Conservation (phyloP, 495 filamentous ascomycete species). For the Trichoderma erinaceum region DNA sequence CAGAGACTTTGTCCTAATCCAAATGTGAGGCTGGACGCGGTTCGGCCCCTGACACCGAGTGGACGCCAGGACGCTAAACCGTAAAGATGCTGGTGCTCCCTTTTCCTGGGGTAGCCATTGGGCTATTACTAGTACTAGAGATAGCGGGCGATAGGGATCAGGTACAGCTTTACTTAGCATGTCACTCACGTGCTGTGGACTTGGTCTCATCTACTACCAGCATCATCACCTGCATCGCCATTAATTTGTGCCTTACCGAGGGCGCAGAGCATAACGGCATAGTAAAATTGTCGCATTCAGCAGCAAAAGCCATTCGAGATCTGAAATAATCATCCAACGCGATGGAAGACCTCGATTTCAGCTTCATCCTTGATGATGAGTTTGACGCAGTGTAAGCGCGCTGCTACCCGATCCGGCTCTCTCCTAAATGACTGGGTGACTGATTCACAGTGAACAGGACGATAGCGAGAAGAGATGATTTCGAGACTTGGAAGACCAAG, state of each 20-base stretch:
- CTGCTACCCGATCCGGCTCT: background rate
- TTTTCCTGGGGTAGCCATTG: background rate
- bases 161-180: background rate
- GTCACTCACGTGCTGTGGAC: background rate
- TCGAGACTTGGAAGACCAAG: constrained; percentile 19
- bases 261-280: background rate
- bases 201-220: background rate
- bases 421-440: background rate
- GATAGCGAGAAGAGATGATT: background rate
- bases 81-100: background rate
- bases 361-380: constrained; percentile 38
- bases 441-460: background rate
- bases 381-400: constrained; percentile 42
- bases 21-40: too few relatives aligned
- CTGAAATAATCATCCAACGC: background rate
- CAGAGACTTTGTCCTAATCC: too few relatives aligned
- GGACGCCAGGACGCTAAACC: too few relatives aligned
- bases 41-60: too few relatives aligned
- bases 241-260: too few relatives aligned
- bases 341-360: constrained; percentile 28
- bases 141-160: background rate
- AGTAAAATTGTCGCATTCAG: background rate
- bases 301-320: background rate
- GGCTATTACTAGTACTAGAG: background rate
- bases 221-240: background rate